Base-by-base conservation (phyloP, 1,284 basidiomycete species). In the Ceratorhiza oryzae-sativae region DNA sequence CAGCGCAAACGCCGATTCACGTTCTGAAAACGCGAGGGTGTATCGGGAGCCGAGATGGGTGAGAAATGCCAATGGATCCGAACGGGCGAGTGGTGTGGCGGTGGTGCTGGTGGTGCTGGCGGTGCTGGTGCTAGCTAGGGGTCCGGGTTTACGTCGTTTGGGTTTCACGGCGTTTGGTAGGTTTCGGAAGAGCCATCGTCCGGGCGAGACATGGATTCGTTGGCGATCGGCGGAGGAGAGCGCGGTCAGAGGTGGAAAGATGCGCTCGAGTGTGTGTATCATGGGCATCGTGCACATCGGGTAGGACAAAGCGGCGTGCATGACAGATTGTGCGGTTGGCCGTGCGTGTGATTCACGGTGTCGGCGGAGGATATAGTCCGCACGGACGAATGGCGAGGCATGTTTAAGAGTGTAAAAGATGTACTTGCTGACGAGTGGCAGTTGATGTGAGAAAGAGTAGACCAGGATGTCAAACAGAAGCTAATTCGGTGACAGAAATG, bases 141-240 rank as follows among this genome's bases (percentile, higher is more conserved):
- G 53, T n/a, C 67, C 55, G 20, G 32, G 36, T 49, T 71, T 71
- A 27, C 67, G 55, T 30, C 67, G 41, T 39, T 46, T 59, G 15
- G 55, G 67, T 36, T 49, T 71, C 2, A 32, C 27, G 13, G 59
- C 42, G 30, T 20, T 59, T 3, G n/a, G 41, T 10, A 71, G 46
- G 42, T 71, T 71, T 42, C 67, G 67, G 45, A 68, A 68, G 13
- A 71, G 42, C 67, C 67, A 71, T 15, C 67, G 32, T 3, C 67
- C 67, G 6, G 67, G 67, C 8, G 55, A 36, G 3, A 71, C 67
- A 13, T 18, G n/a, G 23, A 59, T n/a, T 10, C 53, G 41, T 41
- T 58, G 41, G 18, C 41, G 46, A 8, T 45, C 53, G 39, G 55
- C 39, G 41, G 55, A 45, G 18, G 67, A 48, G 5, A 71, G 60